A percentile compares a stretch with the other conserved stretches of the same genome.
phyloP scores from a whole-genome alignment of 2,329 filamentous ascomycete genomes.

The Calonectria henricotiae region DNA sequence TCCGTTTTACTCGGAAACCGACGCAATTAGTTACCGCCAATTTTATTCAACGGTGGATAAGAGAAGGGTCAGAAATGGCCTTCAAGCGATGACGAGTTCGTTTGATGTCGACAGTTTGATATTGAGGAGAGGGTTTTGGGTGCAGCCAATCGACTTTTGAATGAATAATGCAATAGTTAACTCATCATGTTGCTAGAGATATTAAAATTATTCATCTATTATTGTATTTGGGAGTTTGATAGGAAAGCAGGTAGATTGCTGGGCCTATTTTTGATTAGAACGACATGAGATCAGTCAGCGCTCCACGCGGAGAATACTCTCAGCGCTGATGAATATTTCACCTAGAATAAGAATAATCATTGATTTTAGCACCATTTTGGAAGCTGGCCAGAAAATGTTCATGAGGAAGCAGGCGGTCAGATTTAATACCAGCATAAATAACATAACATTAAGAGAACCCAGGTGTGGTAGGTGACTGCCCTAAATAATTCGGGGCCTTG shows the following conservation, averaged over 20 bases:
- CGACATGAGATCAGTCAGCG: too few species aligned
- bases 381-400: neutral
- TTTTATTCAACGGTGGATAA: constrained; percentile 1
- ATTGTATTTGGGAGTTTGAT: too few species aligned
- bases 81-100: neutral
- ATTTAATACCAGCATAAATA: neutral
- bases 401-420: neutral
- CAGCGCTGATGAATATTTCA: too few species aligned
- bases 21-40: neutral
- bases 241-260: too few species aligned
- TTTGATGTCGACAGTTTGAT: neutral
- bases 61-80: neutral
- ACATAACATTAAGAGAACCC: constrained; percentile 17
- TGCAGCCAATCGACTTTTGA: constrained; percentile 18
- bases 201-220: too few species aligned
- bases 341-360: too few species aligned
- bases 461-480: constrained; percentile 1
- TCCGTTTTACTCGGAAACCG: neutral
- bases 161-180: too few species aligned
- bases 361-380: too few species aligned
- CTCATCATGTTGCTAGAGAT: too few species aligned
- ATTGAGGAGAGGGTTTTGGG: constrained; percentile 18
- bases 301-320: too few species aligned
- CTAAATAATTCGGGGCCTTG: neutral
- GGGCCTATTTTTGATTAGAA: too few species aligned